phyloP scores from a whole-genome alignment of 1,284 basidiomycete species.

The Trametes hirsuta region DNA sequence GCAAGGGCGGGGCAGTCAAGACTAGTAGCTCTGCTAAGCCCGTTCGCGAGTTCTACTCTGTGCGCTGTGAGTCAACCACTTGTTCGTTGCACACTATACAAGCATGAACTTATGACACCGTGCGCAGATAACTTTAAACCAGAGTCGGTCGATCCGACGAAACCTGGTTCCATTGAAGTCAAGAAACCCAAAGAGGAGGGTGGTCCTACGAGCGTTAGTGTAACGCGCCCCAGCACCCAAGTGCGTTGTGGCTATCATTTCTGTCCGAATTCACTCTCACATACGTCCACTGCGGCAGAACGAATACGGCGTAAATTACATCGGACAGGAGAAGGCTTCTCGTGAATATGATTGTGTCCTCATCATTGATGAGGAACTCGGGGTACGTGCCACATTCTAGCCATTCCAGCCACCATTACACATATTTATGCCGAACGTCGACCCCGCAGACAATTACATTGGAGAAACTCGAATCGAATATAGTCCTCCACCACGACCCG shows the following conservation, averaged over 20 bases:
- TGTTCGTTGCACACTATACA: background rate
- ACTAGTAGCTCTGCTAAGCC: slow-evolving; percentile 43
- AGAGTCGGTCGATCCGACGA: slow-evolving; percentile 62
- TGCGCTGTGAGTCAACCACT: slow-evolving; percentile 58
- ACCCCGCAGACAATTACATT: slow-evolving; percentile 61
- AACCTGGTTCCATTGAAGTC: slow-evolving; percentile 65
- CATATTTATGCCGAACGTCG: background rate
- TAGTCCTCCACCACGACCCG: slow-evolving; percentile 56
- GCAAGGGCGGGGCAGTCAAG: slow-evolving; percentile 47
- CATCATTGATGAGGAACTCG: slow-evolving; percentile 73
- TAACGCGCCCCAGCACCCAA: slow-evolving; percentile 67
- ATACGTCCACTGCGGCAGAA: slow-evolving; percentile 34
- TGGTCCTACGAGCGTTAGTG: slow-evolving; percentile 44
- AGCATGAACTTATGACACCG: background rate
- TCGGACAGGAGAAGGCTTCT: slow-evolving; percentile 55
- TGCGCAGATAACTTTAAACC: slow-evolving; percentile 73
- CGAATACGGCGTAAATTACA: slow-evolving; percentile 58
- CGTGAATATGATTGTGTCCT: slow-evolving; percentile 76
- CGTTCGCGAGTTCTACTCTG: slow-evolving; percentile 69
- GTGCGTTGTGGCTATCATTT: slow-evolving; percentile 38
- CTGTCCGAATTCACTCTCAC: background rate
- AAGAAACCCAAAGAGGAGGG: slow-evolving; percentile 37
- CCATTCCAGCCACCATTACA: background rate
- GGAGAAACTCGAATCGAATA: slow-evolving; percentile 72
- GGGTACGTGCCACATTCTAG: slow-evolving; percentile 45